Base-by-base conservation (phyloP, 495 filamentous ascomycete species). In the Aspergillus carlsbadensis region DNA sequence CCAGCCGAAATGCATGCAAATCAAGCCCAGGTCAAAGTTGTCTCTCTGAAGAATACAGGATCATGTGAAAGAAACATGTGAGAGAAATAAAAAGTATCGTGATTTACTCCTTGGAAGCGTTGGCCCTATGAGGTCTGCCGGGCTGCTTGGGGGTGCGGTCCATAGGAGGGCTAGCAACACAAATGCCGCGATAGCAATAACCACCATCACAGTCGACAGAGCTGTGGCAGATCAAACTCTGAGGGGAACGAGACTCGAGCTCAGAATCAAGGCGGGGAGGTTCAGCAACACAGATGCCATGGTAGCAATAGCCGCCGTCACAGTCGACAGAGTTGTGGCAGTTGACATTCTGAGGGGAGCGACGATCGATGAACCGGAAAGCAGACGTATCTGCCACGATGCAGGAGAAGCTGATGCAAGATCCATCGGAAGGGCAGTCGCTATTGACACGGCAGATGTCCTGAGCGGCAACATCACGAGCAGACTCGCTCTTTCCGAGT, bases 181-280 rank as follows among this genome's bases (percentile, higher is more conserved):
- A 47, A 33, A 47, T 47, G 29, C 53, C 53, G 2, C 47, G 15
- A 33, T 47, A 54, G 22, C 53, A 56, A 42, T 18, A 47, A 10
- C 43, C 21, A 15, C 18, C 42, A 2, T 47, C 15, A 14, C 42
- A 47, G 18, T 47, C 33, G 22, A 18, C 41, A 17, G 46, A 15
- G n/a, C 29, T 56, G 34, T 39, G 41, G 20, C 53, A 40, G 33
- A 7, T 15, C 14, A 20, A 22, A 18, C 20, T 14, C 15, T 34
- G 39, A 35, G 47, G 29, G 17, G 47, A 7, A 36, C 40, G 37
- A 34, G 39, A 34, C 29, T 33, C 29, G 20, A 29, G 36, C n/a
- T 10, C 15, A 10, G 21, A 10, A 15, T 47, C 44, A 11, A 26
- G 18, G 13, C 17, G 36, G 15, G 29, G 24, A 45, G 41, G 48